Evolutionary conservation across 176 grass and related monocot species (phyloP), one percentile per base, ranked within the genome.

Genomic region (Leersia perrieri): DNA sequence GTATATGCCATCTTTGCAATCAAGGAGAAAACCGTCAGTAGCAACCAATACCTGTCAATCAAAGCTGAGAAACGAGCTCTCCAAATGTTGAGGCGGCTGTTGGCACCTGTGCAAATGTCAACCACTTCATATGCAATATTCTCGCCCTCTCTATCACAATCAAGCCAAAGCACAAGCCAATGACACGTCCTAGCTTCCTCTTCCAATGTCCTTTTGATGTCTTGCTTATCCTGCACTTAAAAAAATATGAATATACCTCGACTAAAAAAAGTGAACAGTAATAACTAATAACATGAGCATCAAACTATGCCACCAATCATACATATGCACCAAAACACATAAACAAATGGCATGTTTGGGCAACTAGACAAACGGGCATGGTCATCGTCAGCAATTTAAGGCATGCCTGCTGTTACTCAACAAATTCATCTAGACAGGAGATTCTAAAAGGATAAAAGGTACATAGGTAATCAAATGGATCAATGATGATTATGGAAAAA

Each of bases 91-190:
- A 98, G 95, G 66, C 30, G 76, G 41, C 53, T 78, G 64, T 94
- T 98, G 38, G 73, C 90, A 66, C 85, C 71, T 41, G 86, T 75
- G 80, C 95, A 98, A 63, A 98, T 87, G 25, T 98, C 90, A 51
- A 98, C 66, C 61, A 98, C 95, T 87, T 98, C 95, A 69, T 87
- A 94, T 82, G 95, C 90, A 71, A 98, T 98, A 79, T 98, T 98
- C 53, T 98, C 95, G n/a, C 95, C 95, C 87, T 98, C 95, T 87
- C 95, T 92, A 78, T 98, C 92, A 87, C 95, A 98, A 76, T 98
- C 95, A 70, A 98, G 95, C 95, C 95, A 98, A 73, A 94, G 73
- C 69, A 94, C 88, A 75, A 98, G 90, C 95, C 95, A 98, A 23
- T 93, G 85, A 29, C 95, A 98, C 33, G 58, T 94, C 82, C 92